Base-by-base conservation (phyloP, 2,329 filamentous ascomycete species). In the Cercospora brassicicola region DNA sequence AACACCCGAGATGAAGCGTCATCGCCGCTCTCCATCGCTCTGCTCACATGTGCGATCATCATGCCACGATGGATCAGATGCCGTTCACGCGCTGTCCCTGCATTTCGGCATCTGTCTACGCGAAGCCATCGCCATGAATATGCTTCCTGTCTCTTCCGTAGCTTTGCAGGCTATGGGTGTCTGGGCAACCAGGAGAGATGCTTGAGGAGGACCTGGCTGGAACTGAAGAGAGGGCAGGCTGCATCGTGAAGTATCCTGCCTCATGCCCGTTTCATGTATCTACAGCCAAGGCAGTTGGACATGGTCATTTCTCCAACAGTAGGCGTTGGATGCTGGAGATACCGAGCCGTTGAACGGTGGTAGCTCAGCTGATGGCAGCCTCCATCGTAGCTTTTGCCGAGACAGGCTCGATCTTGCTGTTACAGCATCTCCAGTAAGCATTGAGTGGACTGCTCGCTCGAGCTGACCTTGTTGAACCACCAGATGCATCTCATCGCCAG, bases 1-100 rank as follows among this genome's bases (percentile, higher is more conserved):
- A 56, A 63, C 62, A 42, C 10, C 60, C 60, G 60, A 53, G 51
- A 57, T 57, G 62, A 28, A 20, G 33, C 31, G 23, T 59, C 62
- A 64, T 64, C 26, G 30, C 45, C 9, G n/a, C 2, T 33, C 11
- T 36, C 4, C 4, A 10, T 13, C 33, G 2, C 4, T 4, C 33
- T n/a, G 28, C n/a, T 33, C 15, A 31, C 26, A 30, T 36, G 28
- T 1, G 20, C 28, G 4, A 30, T 31, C 51, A 23, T 26, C 51
- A 15, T 48, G 20, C 55, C 55, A 36, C 55, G 55, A 31, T 57
- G 55, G 28, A 30, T 4, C 15, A 3, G 7, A 36, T 57, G 28
- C 28, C 55, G 55, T 20, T 57, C 55, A 57, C 28, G 55, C 55
- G 15, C 15, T 31, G 55, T 33, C 55, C 55, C 55, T 57, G 55